Conservation (phyloP, 2,329 filamentous ascomycete species). For the Xylaria sp. region DNA sequence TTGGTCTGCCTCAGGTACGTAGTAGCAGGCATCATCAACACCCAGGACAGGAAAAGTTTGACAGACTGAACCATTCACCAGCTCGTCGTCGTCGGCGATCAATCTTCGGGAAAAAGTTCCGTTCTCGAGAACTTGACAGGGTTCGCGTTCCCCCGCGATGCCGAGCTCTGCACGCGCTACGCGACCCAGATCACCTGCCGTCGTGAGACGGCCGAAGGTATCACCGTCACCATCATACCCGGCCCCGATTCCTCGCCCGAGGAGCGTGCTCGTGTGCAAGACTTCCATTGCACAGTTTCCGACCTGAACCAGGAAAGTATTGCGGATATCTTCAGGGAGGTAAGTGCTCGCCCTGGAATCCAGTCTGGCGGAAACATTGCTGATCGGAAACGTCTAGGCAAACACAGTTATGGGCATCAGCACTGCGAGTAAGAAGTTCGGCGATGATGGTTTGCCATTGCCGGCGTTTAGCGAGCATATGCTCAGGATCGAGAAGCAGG, state of each 20-base stretch:
- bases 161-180: constrained; percentile 44
- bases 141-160: constrained; percentile 42
- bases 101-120: constrained; percentile 81
- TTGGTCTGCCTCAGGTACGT: constrained; percentile 31
- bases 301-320: constrained; percentile 32
- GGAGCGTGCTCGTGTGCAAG: constrained; percentile 24
- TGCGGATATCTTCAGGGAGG: constrained; percentile 37
- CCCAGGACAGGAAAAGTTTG: neutral
- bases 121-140: constrained; percentile 63
- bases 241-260: constrained; percentile 18
- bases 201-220: constrained; percentile 33
- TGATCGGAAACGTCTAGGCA: constrained; percentile 29
- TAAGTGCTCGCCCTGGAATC: constrained; percentile 18
- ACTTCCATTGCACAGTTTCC: constrained; percentile 28
- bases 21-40: constrained; percentile 9
- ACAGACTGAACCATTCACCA: constrained; percentile 3
- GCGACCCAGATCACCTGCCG: constrained; percentile 44
- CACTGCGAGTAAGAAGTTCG: constrained; percentile 7
- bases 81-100: constrained; percentile 78
- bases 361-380: neutral
- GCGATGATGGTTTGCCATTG: constrained; percentile 6
- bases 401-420: constrained; percentile 43
- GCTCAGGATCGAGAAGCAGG: constrained; percentile 41
- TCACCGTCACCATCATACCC: constrained; percentile 41
- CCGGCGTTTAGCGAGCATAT: constrained; percentile 44